Evolutionary conservation across 2,329 filamentous ascomycete genomes (phyloP).

Genomic region (Monosporascus ibericus): DNA sequence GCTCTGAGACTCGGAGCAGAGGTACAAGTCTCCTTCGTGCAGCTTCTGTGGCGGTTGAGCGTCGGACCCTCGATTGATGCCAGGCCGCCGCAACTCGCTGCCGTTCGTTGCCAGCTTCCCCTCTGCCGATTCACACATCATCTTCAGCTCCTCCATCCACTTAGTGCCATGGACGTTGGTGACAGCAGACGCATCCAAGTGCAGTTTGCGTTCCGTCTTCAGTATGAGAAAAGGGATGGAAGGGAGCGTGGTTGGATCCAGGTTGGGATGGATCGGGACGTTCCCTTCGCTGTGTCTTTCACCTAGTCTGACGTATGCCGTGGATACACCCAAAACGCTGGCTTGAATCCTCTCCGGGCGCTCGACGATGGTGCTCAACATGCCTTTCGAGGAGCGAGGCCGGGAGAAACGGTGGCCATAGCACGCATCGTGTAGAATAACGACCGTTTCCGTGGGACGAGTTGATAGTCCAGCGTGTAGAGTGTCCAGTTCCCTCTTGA

Average conservation of each 20-base stretch:
- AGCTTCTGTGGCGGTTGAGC: conserved; percentile 49
- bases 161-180: conserved; percentile 85
- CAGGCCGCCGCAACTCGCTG: conserved; percentile 69
- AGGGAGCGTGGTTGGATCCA: conserved; percentile 47
- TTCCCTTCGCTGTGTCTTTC: conserved; percentile 68
- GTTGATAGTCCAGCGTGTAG: conserved; percentile 46
- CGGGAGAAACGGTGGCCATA: conserved; percentile 91
- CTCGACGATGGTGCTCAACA: conserved; percentile 80
- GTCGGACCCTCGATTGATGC: conserved; percentile 48
- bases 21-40: conserved; percentile 85
- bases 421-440: conserved; percentile 87
- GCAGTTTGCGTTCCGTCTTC: conserved; percentile 67
- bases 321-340: conserved; percentile 71
- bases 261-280: conserved; percentile 60
- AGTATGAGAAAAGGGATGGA: conserved; percentile 75
- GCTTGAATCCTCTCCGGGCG: conserved; percentile 87
- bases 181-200: conserved; percentile 69
- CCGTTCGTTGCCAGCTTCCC: conserved; percentile 68
- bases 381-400: conserved; percentile 66
- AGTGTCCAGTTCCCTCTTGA: conserved; percentile 61
- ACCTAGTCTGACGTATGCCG: conserved; percentile 87
- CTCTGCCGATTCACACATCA: conserved; percentile 78
- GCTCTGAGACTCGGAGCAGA: conserved; percentile 77
- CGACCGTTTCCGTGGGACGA: conserved; percentile 57
- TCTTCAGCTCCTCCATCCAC: conserved; percentile 89